phyloP scores from a whole-genome alignment of 768 basidiomycete species.

The Leccinellum albellum region DNA sequence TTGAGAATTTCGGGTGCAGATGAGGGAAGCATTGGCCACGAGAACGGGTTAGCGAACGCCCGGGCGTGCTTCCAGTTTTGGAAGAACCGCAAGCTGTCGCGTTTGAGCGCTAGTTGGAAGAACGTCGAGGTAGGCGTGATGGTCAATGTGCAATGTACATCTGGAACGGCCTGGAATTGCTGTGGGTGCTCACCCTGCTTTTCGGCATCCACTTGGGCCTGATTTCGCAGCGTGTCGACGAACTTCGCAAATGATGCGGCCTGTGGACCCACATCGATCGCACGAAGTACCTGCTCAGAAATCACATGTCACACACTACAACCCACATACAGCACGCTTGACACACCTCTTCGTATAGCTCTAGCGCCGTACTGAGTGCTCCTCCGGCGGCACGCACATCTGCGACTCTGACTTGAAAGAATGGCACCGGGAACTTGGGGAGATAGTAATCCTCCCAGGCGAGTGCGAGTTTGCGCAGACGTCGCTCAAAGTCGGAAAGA shows the following conservation, averaged over 20 bases:
- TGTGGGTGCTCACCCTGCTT: constrained; percentile 22
- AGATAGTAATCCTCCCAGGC: constrained; percentile 32
- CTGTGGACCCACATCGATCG: constrained; percentile 16
- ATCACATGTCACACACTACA: background rate
- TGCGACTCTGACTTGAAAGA: constrained; percentile 31
- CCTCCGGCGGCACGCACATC: constrained; percentile 30
- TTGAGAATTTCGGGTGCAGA: constrained; percentile 27
- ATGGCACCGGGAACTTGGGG: constrained; percentile 29
- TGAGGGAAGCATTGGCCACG: constrained; percentile 30
- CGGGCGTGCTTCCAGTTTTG: constrained; percentile 31
- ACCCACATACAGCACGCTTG: too few relatives aligned
- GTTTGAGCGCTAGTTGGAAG: constrained; percentile 13
- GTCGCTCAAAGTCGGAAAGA: constrained; percentile 17
- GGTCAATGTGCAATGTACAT: background rate
- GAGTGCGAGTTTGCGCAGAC: constrained; percentile 26
- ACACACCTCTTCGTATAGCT: constrained; percentile 30
- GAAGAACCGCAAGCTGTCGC: constrained; percentile 26
- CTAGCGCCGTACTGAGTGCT: constrained; percentile 29
- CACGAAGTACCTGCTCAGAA: constrained; percentile 19
- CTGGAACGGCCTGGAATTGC: background rate
- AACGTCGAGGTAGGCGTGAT: background rate
- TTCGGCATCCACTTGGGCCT: constrained; percentile 24
- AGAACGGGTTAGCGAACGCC: constrained; percentile 32
- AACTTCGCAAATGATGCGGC: constrained; percentile 21
- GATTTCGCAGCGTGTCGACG: constrained; percentile 23